Base-by-base conservation (phyloP, 2,329 filamentous ascomycete genomes). In the Botryotinia globosa region DNA sequence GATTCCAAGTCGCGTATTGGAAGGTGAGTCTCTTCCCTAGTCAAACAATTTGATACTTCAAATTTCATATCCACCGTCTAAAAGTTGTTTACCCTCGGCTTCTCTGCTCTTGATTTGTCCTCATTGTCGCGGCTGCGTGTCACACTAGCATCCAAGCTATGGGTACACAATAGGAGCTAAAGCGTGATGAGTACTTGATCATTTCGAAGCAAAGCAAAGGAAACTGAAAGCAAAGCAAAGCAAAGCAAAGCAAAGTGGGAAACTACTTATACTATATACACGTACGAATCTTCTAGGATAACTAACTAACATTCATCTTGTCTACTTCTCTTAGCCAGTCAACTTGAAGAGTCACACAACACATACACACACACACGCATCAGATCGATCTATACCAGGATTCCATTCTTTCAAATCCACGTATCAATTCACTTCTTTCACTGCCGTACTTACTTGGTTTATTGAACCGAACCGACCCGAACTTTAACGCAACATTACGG, bases 1-100 rank as follows among this genome's bases (percentile, higher is more conserved):
- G 59, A 63, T 37, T 75, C 68, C 62, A 68, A 71, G 69, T 76
- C 74, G 73, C 75, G 75, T 71, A 78, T 78, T 75, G 77, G 77
- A 76, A 78, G 79, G 73, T 77, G 76, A 77, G 64, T 72, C 22
- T 61, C 45, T 37, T 56, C n/a, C 45, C 34, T 18, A 67, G 48
- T 67, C 45, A 39, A 56, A 39, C 25, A 67, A 42, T 34, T 42
- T 29, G 25, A 51, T 54, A 37, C 48, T 25, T 29, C 64, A 39
- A 20, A 54, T 39, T 51, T 66, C 64, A 54, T 3, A 44, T 64
- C 61, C 61, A 54, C n/a, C 25, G 34, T 18, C 44, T 37, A 18
- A 25, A 39, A 32, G 51, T 39, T 42, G 48, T 39, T 42, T 45
- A 61, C 34, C n/a, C n/a, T 56, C 42, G n/a, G 66, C 51, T 69